phyloP scores from a whole-genome alignment of 768 basidiomycete genomes.

The Scleroderma bovista region DNA sequence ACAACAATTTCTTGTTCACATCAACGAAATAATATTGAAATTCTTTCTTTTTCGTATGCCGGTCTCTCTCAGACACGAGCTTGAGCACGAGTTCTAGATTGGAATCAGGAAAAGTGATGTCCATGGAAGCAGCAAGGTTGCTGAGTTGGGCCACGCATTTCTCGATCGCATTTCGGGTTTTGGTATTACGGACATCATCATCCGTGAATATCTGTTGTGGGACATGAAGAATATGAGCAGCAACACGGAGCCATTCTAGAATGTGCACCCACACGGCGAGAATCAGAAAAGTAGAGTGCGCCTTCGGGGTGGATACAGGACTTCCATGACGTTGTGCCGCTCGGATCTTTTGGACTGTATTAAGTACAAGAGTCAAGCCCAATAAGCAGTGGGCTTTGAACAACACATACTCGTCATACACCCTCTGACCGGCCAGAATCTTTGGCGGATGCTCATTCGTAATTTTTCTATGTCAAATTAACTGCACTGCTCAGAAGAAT shows the following conservation, averaged over 20 bases:
- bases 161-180: background rate
- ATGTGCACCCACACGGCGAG: background rate
- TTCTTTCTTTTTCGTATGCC: background rate
- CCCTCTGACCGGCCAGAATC: background rate
- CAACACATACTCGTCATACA: background rate
- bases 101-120: background rate
- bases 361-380: background rate
- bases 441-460: background rate
- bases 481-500: background rate
- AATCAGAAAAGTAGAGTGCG: background rate
- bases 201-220: background rate
- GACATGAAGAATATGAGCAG: background rate
- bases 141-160: background rate
- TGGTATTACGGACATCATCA: background rate
- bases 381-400: too few species aligned
- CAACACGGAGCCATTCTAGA: background rate
- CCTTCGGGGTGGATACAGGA: background rate
- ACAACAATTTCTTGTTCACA: background rate
- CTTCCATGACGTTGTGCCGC: background rate
- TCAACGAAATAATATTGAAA: background rate
- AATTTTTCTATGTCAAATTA: background rate
- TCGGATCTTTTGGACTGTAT: background rate
- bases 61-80: background rate
- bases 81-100: background rate
- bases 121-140: background rate